phyloP scores from a whole-genome alignment of 495 filamentous ascomycete species.

The Penicillium paradoxum region DNA sequence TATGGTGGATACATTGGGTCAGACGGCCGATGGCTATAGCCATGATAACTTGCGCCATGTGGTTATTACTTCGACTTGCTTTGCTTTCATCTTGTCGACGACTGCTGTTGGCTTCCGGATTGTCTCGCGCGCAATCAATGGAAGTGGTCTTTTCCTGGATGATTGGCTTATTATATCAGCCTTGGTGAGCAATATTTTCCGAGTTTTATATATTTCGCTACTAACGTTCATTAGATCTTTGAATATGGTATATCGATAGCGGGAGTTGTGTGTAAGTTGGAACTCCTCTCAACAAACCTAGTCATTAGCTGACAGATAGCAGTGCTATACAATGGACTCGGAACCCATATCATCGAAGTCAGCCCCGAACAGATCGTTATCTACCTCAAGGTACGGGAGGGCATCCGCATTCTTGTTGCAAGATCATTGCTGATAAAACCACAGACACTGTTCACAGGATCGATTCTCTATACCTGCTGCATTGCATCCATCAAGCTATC shows the following conservation, averaged over 20 bases:
- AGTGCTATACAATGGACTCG: constrained; percentile 23
- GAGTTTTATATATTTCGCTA: neutral
- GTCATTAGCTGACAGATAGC: neutral
- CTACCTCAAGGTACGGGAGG: constrained; percentile 15
- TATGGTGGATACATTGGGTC: constrained; percentile 9
- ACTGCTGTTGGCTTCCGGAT: constrained; percentile 21
- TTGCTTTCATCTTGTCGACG: constrained; percentile 23
- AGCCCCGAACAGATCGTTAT: constrained; percentile 13
- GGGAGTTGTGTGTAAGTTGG: constrained; percentile 17
- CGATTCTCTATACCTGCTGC: constrained; percentile 21
- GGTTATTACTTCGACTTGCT: constrained; percentile 23
- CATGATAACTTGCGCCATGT: constrained; percentile 25
- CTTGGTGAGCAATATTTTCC: constrained; percentile 3
- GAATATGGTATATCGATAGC: constrained; percentile 23
- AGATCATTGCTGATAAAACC: neutral
- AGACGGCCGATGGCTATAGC: constrained; percentile 10
- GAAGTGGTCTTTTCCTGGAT: constrained; percentile 17
- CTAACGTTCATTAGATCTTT: constrained; percentile 4
- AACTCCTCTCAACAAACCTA: neutral
- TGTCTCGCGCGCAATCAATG: constrained; percentile 20
- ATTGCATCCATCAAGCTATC: constrained; percentile 33
- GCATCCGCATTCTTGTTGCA: neutral
- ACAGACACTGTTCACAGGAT: constrained; percentile 22
- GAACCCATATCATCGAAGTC: constrained; percentile 19
- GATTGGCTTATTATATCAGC: constrained; percentile 20